Base-by-base conservation (phyloP, 495 filamentous ascomycete genomes). In the Xeromyces bisporus region DNA sequence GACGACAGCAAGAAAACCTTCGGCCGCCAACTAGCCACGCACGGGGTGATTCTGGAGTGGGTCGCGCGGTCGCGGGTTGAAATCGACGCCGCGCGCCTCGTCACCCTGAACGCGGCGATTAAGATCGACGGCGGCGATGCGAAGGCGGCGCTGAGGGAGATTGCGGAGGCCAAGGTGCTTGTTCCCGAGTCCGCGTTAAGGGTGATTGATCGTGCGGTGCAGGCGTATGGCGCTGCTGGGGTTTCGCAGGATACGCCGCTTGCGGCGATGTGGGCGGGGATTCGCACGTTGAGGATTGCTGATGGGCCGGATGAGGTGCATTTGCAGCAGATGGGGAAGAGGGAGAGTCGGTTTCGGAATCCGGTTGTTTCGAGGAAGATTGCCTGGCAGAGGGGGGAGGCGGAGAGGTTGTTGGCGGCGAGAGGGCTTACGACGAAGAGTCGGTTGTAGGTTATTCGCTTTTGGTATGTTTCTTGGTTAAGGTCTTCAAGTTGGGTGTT, bases 251-350 rank as follows among this genome's bases (percentile, higher is more conserved):
- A 93, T 57, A 91, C 85, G 1, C 85, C 85, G 14, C 62, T 93
- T 32, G 83, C 85, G 15, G 71, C 70, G 42, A 71, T 86, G 72
- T 92, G 85, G 85, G 80, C 85, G 14, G 54, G 69, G 31, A 78
- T 82, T 42, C 64, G 85, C 18, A 93, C 85, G 1, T 48, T 93
- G 41, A 64, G 81, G 32, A 71, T 93, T 45, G 85, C 81, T 3
- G 85, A 93, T 56, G 86, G 85, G 4, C 85, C 85, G 0, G 86
- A 93, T 55, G 86, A 93, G 67, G 84, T 91, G 23, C 85, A 93
- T 55, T 53, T 93, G 50, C 79, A 91, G 58, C 85, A 93, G 51
- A 63, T 93, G 56, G 86, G 83, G 7, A 69, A 70, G 43, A 73
- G 82, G 30, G 85, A 94, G 65, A 91, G 85, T 47, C 75, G 69